Evolutionary conservation across 106 monocot species (phyloP).

Genomic region (Posidonia australis): DNA sequence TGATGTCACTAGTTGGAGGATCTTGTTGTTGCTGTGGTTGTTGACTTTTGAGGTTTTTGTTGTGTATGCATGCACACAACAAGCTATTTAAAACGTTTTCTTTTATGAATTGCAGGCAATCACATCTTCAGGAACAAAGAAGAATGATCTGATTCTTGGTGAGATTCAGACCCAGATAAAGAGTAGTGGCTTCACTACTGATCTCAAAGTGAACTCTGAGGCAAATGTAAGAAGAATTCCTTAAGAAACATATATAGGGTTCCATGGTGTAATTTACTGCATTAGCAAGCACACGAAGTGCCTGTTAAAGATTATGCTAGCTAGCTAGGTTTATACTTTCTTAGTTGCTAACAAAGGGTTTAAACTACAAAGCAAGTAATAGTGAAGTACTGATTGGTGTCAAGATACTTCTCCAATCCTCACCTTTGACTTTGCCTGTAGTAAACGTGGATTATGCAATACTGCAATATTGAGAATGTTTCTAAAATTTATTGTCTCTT

Average conservation of each 20-base stretch:
- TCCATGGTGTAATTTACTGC: background rate
- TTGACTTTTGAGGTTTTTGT: background rate
- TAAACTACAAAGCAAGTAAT: no score
- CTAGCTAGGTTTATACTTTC: no score
- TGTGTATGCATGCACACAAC: background rate
- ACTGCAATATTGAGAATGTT: no score
- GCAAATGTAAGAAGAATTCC: conserved; percentile 43
- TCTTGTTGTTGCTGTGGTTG: background rate
- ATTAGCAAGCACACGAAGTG: background rate
- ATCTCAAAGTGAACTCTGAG: conserved; percentile 63
- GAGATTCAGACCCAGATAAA: conserved; percentile 68
- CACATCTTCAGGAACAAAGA: conserved; percentile 60
- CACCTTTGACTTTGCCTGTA: background rate
- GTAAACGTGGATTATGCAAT: no score
- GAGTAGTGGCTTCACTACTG: conserved; percentile 48
- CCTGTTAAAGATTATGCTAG: no score
- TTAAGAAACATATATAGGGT: background rate
- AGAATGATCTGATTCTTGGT: conserved; percentile 46
- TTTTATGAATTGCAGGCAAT: conserved; percentile 42
- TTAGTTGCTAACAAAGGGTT: no score
- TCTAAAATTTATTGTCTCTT: no score
- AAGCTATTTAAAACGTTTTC: background rate
- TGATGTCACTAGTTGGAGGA: background rate
- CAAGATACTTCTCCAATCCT: background rate
- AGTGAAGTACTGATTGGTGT: background rate